phyloP scores from a whole-genome alignment of 163 green algal species.

The Trebouxia gelatinosa region DNA sequence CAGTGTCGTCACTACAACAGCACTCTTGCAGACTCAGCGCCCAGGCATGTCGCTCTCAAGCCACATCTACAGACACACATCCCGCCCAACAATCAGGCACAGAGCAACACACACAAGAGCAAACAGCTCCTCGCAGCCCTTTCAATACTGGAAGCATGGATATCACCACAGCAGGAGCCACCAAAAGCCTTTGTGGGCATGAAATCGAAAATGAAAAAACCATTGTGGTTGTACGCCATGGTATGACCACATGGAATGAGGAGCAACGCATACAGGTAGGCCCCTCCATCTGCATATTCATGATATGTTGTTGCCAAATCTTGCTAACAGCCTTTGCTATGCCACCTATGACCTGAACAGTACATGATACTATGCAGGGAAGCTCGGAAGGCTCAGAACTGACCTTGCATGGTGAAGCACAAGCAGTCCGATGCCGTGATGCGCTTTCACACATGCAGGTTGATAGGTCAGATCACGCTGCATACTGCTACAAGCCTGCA shows the following conservation, averaged over 20 bases:
- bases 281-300: no score
- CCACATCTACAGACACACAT: no score
- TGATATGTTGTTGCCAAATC: no score
- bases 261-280: slow-evolving; percentile 60
- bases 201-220: slow-evolving; percentile 48
- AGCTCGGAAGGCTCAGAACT: slow-evolving; percentile 56
- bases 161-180: slow-evolving; percentile 39
- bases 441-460: slow-evolving; percentile 55
- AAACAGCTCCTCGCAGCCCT: slow-evolving; percentile 18
- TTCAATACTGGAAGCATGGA: slow-evolving; percentile 44
- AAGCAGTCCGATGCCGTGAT: slow-evolving; percentile 46
- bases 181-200: slow-evolving; percentile 15
- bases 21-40: no score
- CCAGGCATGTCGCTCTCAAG: no score
- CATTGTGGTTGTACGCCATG: slow-evolving; percentile 69
- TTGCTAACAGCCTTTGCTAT: no score
- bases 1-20: no score
- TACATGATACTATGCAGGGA: slow-evolving; percentile 58
- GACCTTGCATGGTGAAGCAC: slow-evolving; percentile 52
- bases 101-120: no score
- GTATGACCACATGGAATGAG: slow-evolving; percentile 67
- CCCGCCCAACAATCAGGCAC: no score
- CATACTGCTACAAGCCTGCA: no score
- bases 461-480: no score
- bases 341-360: no score